phyloP scores from a whole-genome alignment of 1,139 yeast genomes.

The Yamadazyma jaroonii region DNA sequence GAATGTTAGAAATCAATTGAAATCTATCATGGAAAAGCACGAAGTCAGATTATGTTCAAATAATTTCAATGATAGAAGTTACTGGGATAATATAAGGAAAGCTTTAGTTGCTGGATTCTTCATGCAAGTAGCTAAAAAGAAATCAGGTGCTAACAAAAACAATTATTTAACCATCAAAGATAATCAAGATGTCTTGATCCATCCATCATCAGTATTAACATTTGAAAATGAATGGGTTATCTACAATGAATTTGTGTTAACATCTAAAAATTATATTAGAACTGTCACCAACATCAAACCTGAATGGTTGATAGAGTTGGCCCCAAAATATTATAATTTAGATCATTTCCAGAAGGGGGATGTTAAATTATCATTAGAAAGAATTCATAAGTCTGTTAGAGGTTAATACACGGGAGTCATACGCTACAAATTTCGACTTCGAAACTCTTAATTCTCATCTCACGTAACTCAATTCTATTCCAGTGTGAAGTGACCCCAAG shows the following conservation, averaged over 20 bases:
- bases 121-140: slow-evolving; percentile 96
- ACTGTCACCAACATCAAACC: slow-evolving; percentile 92
- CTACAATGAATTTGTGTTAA: slow-evolving; percentile 91
- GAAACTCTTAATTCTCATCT: too few species aligned
- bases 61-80: slow-evolving; percentile 64
- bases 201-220: slow-evolving; percentile 87
- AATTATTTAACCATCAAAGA: slow-evolving; percentile 83
- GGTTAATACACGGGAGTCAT: too few species aligned
- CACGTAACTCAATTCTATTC: too few species aligned
- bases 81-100: slow-evolving; percentile 73
- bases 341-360: slow-evolving; percentile 79
- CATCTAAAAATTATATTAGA: slow-evolving; percentile 89
- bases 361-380: slow-evolving; percentile 73
- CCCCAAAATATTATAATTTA: slow-evolving; percentile 80
- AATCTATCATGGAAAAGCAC: slow-evolving; percentile 77
- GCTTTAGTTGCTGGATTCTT: slow-evolving; percentile 93
- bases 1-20: slow-evolving; percentile 80
- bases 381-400: slow-evolving; percentile 24
- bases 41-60: slow-evolving; percentile 73
- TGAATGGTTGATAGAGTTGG: slow-evolving; percentile 85
- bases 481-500: too few species aligned
- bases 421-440: too few species aligned
- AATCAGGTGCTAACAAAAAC: slow-evolving; percentile 65
- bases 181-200: slow-evolving; percentile 91
- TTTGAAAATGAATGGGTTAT: slow-evolving; percentile 90